A percentile compares a stretch with the other conserved stretches of the same genome.
These are phyloP conservation scores for Nevesoporus exiguus DNA, from an alignment of 768 basidiomycete genomes.

Conservation along the genomic window DNA sequence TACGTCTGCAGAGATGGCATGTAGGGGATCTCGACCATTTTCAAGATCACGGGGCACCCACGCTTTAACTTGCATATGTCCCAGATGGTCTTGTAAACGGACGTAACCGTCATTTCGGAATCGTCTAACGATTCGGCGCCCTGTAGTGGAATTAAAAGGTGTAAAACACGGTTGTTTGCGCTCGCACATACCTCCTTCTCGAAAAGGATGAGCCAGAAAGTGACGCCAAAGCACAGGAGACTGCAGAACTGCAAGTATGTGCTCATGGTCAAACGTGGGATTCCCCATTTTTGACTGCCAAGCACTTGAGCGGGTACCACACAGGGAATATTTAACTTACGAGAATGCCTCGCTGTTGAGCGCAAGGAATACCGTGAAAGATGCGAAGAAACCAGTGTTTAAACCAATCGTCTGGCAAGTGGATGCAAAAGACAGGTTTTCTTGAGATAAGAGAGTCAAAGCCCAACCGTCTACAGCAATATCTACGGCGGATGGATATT, in stretches of 20 bases:
- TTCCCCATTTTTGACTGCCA: slow-evolving; percentile 67
- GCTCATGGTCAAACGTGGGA: slow-evolving; percentile 66
- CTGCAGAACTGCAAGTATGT: slow-evolving; percentile 88
- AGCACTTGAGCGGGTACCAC: slow-evolving; percentile 7
- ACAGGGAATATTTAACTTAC: slow-evolving; percentile 38
- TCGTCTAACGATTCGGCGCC: slow-evolving; percentile 71
- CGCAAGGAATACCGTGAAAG: slow-evolving; percentile 96
- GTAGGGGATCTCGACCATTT: background rate
- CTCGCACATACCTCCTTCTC: slow-evolving; percentile 75
- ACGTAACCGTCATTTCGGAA: slow-evolving; percentile 84
- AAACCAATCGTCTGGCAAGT: slow-evolving; percentile 98
- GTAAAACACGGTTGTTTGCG: background rate
- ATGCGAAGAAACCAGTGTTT: slow-evolving; percentile 92
- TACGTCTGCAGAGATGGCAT: slow-evolving; percentile 56
- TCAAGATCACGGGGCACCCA: slow-evolving; percentile 35
- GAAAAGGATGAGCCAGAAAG: slow-evolving; percentile 81
- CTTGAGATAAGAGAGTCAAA: slow-evolving; percentile 82
- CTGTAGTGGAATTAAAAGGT: slow-evolving; percentile 35
- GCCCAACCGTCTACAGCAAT: slow-evolving; percentile 97
- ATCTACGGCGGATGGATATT: slow-evolving; percentile 45
- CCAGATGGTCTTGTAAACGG: slow-evolving; percentile 95
- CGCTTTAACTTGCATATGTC: slow-evolving; percentile 87
- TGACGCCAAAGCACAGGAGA: slow-evolving; percentile 76
- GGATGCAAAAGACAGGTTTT: slow-evolving; percentile 93
- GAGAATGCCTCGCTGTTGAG: slow-evolving; percentile 93